Evolutionary conservation across 2,329 filamentous ascomycete species (phyloP).

Genomic region (Paramyrothecium sp.): DNA sequence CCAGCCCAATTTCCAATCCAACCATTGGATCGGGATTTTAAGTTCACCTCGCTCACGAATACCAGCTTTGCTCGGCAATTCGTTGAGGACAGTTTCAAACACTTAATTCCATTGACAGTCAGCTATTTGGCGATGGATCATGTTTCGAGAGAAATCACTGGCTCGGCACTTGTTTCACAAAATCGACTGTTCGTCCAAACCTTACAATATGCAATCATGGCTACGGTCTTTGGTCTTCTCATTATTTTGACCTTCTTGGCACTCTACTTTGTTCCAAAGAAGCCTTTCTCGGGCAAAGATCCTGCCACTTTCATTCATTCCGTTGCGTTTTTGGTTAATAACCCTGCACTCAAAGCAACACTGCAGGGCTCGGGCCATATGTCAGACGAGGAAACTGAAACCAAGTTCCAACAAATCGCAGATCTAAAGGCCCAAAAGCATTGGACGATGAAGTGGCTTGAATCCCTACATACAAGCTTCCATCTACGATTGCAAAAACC

Average conservation of each 20-base stretch:
- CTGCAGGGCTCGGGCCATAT: background rate
- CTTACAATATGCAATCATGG: background rate
- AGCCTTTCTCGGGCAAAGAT: background rate
- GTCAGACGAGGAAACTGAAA: background rate
- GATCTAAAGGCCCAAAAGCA: too few species aligned
- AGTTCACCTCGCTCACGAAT: background rate
- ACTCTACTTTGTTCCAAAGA: background rate
- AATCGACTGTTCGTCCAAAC: background rate
- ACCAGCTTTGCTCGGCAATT: background rate
- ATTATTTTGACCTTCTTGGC: background rate
- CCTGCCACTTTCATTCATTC: background rate
- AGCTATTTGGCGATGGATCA: background rate
- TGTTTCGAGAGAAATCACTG: background rate
- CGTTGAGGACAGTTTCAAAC: background rate
- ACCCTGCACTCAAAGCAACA: background rate
- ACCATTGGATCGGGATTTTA: background rate
- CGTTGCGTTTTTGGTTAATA: background rate
- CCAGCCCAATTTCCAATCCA: background rate
- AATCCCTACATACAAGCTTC: background rate
- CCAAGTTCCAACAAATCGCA: background rate
- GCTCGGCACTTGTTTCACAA: background rate
- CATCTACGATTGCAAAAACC: background rate
- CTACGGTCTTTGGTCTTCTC: background rate
- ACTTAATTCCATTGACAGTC: background rate
- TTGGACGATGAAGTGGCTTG: too few species aligned